Conservation (phyloP, 139 green algal genomes). For the Chlamydomonas sp. region DNA sequence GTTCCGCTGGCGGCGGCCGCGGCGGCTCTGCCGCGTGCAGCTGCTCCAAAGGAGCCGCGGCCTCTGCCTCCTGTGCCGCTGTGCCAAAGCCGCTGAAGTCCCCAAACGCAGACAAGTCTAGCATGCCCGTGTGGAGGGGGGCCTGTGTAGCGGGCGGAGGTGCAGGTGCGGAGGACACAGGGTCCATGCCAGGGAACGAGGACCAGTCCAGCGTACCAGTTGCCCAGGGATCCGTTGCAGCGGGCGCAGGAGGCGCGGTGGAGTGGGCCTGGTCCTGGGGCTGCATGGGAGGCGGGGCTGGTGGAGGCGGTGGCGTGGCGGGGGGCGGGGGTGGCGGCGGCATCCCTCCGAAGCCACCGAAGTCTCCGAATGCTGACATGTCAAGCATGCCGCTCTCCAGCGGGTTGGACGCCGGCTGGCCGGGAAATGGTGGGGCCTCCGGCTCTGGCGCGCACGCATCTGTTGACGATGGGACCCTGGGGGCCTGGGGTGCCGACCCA, state of each 20-base stretch:
- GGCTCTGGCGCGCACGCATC: neutral
- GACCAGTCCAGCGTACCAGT: no score
- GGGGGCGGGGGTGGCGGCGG: neutral
- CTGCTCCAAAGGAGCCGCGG: neutral
- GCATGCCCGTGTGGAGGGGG: constrained; percentile 28
- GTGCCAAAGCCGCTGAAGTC: constrained; percentile 26
- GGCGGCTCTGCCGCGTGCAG: neutral
- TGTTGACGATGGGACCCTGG: neutral
- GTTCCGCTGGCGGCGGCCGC: neutral
- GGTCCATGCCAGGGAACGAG: no score
- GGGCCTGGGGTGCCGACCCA: neutral
- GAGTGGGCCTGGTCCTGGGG: neutral
- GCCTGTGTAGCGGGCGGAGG: neutral
- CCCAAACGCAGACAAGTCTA: constrained; percentile 47
- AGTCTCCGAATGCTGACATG: constrained; percentile 46
- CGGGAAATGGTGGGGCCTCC: neutral
- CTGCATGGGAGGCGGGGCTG: neutral
- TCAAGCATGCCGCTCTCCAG: constrained; percentile 51
- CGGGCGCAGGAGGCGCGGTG: neutral
- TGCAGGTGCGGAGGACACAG: no score
- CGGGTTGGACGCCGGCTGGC: neutral
- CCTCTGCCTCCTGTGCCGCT: neutral
- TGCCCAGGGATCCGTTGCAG: neutral
- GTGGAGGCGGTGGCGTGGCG: neutral
- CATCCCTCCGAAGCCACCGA: neutral